Percentiles rank a stretch among this genome's conserved stretches.
Evolutionary conservation across 176 grass and related monocot species (phyloP).

Genomic region (Secale cereale): DNA sequence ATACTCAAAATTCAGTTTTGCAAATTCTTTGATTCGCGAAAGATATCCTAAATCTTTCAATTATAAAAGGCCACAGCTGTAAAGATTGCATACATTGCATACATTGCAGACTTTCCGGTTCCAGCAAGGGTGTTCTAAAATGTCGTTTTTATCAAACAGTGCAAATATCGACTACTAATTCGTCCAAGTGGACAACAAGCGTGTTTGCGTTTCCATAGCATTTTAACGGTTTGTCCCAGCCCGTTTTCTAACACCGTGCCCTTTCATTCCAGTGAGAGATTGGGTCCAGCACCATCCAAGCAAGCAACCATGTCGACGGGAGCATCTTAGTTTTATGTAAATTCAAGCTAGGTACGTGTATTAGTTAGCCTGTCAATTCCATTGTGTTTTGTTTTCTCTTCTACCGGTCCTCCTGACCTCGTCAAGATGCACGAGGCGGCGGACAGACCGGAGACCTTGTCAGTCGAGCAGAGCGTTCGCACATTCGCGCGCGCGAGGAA

Average conservation of each 20-base stretch:
- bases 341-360: neutral
- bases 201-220: too few species aligned
- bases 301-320: neutral
- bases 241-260: too few species aligned
- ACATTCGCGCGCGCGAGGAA: neutral
- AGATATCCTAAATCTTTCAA: too few species aligned
- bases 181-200: neutral
- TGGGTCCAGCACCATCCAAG: too few species aligned
- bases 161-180: too few species aligned
- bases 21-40: neutral
- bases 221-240: too few species aligned
- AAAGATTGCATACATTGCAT: too few species aligned
- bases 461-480: neutral
- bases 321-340: neutral
- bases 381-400: neutral
- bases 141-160: neutral
- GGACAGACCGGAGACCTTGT: neutral
- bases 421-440: conserved; percentile 8
- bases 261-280: too few species aligned
- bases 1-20: neutral
- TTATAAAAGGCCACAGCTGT: neutral
- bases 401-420: neutral
- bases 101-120: too few species aligned
- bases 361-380: neutral
- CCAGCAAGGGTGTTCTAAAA: too few species aligned